Base-by-base conservation (phyloP, 1,284 basidiomycete genomes). In the Apiotrichum montevideense region DNA sequence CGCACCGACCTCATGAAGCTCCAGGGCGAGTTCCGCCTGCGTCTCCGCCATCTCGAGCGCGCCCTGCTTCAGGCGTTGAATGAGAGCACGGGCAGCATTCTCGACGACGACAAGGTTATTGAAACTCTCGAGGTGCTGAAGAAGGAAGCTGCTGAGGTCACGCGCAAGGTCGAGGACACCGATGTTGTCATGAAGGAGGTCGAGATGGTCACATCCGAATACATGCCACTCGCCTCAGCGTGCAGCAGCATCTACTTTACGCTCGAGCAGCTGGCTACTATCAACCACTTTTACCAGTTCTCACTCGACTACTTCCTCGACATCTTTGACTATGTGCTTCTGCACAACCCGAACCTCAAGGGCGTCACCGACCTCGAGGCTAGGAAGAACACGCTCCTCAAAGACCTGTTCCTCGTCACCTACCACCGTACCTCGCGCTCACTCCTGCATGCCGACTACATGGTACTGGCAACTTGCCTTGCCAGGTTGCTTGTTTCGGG, bases 221-320 rank as follows among this genome's bases (percentile, higher is more conserved):
- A 98, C 72, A 81, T 95, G 11, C 91, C 95, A 4, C 79, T 99
- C 48, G 95, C 96, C 0, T 91, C 95, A 71, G 93, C 94, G 1
- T 97, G 94, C 81, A 96, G 93, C 71, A 87, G 92, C 2, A 87
- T 98, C 52, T 99, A 94, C 83, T 99, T 99, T 78, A 88, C 96
- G 55, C 81, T 99, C 62, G 94, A 98, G 71, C 94, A 97, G 70
- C 83, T 98, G 51, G 87, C 92, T 68, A 81, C 88, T 52, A 85
- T 98, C 78, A 92, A 96, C 70, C 95, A 98, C 78, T 98, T 98
- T 80, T 99, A 99, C 74, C 92, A 98, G 74, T 99, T 98, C 81
- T 98, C 95, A 1, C 83, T 99, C 52, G 86, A 84, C 44, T 98
- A 96, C 81, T 99, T 98, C 87, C 84, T 98, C 60, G 93, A 97